Percentiles rank a stretch among this genome's conserved stretches.
Evolutionary conservation across 2,329 filamentous ascomycete species (phyloP).

Genomic region (Harringtonia lauricola): DNA sequence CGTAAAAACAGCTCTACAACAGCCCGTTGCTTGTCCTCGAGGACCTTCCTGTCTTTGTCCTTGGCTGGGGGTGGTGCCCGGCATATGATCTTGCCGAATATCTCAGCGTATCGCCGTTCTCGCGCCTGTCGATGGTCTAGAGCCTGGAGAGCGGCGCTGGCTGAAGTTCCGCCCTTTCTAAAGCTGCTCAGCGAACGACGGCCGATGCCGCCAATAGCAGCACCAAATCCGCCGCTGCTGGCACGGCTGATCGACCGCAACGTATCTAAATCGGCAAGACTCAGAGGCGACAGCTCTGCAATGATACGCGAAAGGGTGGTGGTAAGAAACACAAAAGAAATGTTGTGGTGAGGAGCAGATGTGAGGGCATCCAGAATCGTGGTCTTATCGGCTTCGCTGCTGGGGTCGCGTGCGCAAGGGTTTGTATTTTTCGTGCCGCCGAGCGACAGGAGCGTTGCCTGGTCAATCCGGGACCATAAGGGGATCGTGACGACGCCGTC

Average conservation of each 20-base stretch:
- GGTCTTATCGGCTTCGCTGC: slow-evolving; percentile 33
- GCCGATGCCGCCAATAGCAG: slow-evolving; percentile 8
- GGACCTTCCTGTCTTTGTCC: slow-evolving; percentile 43
- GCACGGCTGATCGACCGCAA: slow-evolving; percentile 13
- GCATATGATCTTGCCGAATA: slow-evolving; percentile 56
- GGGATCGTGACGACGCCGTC: slow-evolving; percentile 67
- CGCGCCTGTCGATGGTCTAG: slow-evolving; percentile 45
- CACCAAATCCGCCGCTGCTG: slow-evolving; percentile 5
- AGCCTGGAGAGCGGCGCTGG: slow-evolving; percentile 17
- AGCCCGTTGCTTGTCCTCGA: slow-evolving; percentile 53
- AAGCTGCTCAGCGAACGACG: slow-evolving; percentile 31
- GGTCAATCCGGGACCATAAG: slow-evolving; percentile 61
- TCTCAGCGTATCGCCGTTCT: slow-evolving; percentile 50
- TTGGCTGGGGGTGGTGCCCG: slow-evolving; percentile 26
- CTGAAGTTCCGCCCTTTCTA: slow-evolving; percentile 6
- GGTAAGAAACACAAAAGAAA: slow-evolving; percentile 79
- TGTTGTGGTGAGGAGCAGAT: slow-evolving; percentile 65
- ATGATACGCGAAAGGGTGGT: slow-evolving; percentile 55
- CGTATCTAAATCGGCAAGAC: slow-evolving; percentile 23
- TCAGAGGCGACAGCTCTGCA: slow-evolving; percentile 33
- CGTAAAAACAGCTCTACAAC: slow-evolving; percentile 61
- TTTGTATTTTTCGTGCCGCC: slow-evolving; percentile 19
- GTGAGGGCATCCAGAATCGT: slow-evolving; percentile 63
- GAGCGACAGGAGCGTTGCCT: slow-evolving; percentile 23
- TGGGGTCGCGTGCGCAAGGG: slow-evolving; percentile 6